A percentile compares a stretch with the other conserved stretches of the same genome.
These are phyloP conservation scores for Arabidopsis suecica DNA, from an alignment of 345 rosid species.

Conservation along the genomic window DNA sequence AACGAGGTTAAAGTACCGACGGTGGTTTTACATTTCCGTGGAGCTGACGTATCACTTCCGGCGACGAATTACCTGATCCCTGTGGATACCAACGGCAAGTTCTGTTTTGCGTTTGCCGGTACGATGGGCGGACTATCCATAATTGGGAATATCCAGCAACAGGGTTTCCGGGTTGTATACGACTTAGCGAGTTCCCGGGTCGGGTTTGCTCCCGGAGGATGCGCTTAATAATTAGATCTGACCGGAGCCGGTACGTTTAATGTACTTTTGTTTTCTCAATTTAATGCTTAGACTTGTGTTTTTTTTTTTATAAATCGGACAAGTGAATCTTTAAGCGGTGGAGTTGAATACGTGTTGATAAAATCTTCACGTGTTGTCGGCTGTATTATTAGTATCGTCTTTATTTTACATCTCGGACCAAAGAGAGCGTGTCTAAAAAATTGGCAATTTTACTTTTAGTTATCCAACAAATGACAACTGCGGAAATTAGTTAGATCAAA, in stretches of 20 bases:
- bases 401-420: conserved; percentile 13
- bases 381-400: conserved; percentile 35
- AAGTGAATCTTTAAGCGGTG: conserved; percentile 44
- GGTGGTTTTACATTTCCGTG: conserved; percentile 68
- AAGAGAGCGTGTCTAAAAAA: background rate
- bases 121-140: conserved; percentile 85
- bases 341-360: conserved; percentile 44
- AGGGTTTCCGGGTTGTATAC: conserved; percentile 87
- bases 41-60: conserved; percentile 80
- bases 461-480: background rate
- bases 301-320: conserved; percentile 16
- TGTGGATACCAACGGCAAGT: conserved; percentile 69
- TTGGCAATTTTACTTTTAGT: conserved; percentile 3
- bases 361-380: conserved; percentile 49
- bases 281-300: conserved; percentile 34
- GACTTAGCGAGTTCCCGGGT: conserved; percentile 73
- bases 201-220: conserved; percentile 93
- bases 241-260: conserved; percentile 36
- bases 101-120: conserved; percentile 97
- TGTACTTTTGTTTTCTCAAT: conserved; percentile 31
- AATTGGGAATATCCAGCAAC: conserved; percentile 95
- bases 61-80: conserved; percentile 91
- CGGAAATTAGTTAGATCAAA: background rate
- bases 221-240: conserved; percentile 51
- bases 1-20: conserved; percentile 80